Base-by-base conservation (phyloP, 2,329 filamentous ascomycete genomes). In the Ophiostoma populinum region DNA sequence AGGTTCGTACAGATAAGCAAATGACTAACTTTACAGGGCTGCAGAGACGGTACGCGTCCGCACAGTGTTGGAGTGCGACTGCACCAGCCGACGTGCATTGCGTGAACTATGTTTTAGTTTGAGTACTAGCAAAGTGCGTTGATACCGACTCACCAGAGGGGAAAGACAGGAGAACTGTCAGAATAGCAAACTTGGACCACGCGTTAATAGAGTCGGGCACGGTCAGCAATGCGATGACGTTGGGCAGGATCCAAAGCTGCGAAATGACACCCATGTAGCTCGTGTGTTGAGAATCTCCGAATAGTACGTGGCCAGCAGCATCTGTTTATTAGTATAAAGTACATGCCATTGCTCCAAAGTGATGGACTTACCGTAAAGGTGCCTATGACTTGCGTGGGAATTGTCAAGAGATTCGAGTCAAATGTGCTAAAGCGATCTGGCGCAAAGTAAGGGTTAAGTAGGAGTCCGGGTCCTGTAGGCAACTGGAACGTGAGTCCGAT, bases 401-500 rank as follows among this genome's bases (percentile, higher is more conserved):
- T n/a, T n/a, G n/a, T n/a, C n/a, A n/a, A n/a, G n/a, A n/a, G n/a
- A n/a, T n/a, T n/a, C n/a, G n/a, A n/a, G n/a, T n/a, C n/a, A n/a
- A n/a, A n/a, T n/a, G n/a, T n/a, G n/a, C n/a, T n/a, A n/a, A n/a
- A n/a, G n/a, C n/a, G n/a, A n/a, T n/a, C n/a, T n/a, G n/a, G n/a
- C n/a, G n/a, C n/a, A n/a, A n/a, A n/a, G n/a, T n/a, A n/a, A n/a
- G n/a, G n/a, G n/a, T n/a, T n/a, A n/a, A n/a, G n/a, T n/a, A n/a
- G n/a, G n/a, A n/a, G n/a, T n/a, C n/a, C n/a, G n/a, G n/a, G n/a
- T n/a, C n/a, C n/a, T n/a, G n/a, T n/a, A n/a, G 72, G 72, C 15
- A 71, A 67, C 39, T 67, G 64, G 40, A 64, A 62, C 0, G 55
- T 51, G 2, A 73, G 50, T 3, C 69, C 67, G 11, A 74, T 51